Percentiles rank a stretch among this genome's conserved stretches.
Evolutionary conservation across 2,329 filamentous ascomycete species (phyloP).

Genomic region (Celoporthe dispersa): DNA sequence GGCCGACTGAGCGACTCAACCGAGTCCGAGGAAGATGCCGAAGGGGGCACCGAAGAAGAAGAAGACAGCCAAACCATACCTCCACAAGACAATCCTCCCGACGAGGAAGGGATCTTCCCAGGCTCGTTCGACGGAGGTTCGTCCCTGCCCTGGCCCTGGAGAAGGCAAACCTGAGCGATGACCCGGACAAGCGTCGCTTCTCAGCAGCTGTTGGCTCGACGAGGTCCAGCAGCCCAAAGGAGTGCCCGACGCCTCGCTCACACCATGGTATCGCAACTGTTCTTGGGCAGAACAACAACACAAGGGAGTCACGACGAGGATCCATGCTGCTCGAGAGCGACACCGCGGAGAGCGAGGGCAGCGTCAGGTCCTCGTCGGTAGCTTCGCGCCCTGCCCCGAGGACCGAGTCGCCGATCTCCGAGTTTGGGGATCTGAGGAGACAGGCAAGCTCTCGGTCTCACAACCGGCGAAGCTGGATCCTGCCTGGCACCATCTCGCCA

Average conservation of each 20-base stretch:
- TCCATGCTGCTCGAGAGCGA: slow-evolving; percentile 86
- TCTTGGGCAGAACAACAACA: slow-evolving; percentile 57
- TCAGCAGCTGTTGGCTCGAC: slow-evolving; percentile 76
- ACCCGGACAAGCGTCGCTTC: slow-evolving; percentile 44
- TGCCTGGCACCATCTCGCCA: slow-evolving; percentile 78
- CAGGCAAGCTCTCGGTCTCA: slow-evolving; percentile 80
- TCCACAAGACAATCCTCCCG: slow-evolving; percentile 32
- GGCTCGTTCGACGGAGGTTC: slow-evolving; percentile 64
- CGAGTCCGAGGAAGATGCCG: slow-evolving; percentile 60
- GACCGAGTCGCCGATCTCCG: slow-evolving; percentile 89
- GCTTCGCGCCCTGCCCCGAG: slow-evolving; percentile 69
- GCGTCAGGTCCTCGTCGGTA: slow-evolving; percentile 78
- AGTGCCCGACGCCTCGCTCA: slow-evolving; percentile 89
- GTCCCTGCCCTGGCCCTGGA: slow-evolving; percentile 60
- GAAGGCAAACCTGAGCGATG: slow-evolving; percentile 47
- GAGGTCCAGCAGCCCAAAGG: slow-evolving; percentile 85
- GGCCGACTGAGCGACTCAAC: slow-evolving; percentile 82
- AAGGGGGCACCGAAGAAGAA: slow-evolving; percentile 43
- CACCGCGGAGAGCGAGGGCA: slow-evolving; percentile 83
- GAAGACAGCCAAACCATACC: slow-evolving; percentile 43
- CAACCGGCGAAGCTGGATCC: slow-evolving; percentile 83
- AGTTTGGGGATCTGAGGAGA: slow-evolving; percentile 75
- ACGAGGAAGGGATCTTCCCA: slow-evolving; percentile 60
- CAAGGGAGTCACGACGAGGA: slow-evolving; percentile 71
- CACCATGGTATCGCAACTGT: slow-evolving; percentile 67